Evolutionary conservation across 2,329 filamentous ascomycete genomes (phyloP).

Genomic region (Sclerotinia glacialis): DNA sequence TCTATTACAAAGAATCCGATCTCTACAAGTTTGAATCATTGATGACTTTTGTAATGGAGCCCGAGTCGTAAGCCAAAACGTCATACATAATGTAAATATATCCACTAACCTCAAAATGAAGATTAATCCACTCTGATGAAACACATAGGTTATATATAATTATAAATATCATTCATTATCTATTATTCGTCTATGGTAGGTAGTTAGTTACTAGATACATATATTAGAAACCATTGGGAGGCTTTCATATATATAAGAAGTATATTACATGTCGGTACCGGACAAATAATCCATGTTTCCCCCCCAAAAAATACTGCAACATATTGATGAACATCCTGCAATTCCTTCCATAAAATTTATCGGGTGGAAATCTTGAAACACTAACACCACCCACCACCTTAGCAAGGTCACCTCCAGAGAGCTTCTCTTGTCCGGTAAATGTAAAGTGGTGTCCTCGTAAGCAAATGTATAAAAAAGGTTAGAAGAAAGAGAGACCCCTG

Average conservation of each 20-base stretch:
- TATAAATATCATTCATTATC: no score
- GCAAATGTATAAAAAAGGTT: not conserved
- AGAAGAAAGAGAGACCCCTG: not conserved
- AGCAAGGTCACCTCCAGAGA: not conserved
- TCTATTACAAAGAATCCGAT: not conserved
- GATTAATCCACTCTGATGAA: not conserved
- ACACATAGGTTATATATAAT: no score
- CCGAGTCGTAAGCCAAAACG: constrained; percentile 10
- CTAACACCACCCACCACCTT: not conserved
- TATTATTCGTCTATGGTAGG: no score
- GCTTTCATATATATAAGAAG: not conserved
- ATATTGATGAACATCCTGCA: not conserved
- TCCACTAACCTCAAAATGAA: not conserved
- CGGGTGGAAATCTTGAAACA: not conserved
- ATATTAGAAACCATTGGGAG: not conserved
- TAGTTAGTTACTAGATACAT: no score
- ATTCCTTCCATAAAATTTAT: not conserved
- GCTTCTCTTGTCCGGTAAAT: not conserved
- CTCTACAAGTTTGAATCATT: not conserved
- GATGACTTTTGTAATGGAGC: not conserved
- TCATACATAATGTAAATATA: not conserved
- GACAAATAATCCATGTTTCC: not conserved
- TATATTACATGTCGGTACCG: not conserved
- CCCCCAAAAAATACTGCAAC: not conserved
- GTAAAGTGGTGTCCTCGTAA: not conserved